Conservation (phyloP, 169 alveolate species). For the Plasmodium fragile region DNA sequence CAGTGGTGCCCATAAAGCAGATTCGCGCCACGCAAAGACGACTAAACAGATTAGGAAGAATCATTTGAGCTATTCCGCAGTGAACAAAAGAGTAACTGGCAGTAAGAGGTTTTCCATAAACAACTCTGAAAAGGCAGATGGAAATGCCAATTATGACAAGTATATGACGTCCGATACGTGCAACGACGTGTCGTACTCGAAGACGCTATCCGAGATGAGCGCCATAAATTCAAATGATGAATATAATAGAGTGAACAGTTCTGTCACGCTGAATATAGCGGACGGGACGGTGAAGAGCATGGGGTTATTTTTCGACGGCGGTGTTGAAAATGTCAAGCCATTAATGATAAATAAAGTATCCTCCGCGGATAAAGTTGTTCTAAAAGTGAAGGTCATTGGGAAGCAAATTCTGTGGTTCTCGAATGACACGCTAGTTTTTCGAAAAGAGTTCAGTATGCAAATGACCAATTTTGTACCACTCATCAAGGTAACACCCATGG, state of each 20-base stretch:
- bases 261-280: constrained; percentile 15
- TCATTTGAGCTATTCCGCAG: neutral
- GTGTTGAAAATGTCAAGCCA: constrained; percentile 14
- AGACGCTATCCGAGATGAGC: constrained; percentile 2
- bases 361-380: neutral
- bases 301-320: constrained; percentile 15
- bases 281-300: constrained; percentile 24
- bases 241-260: neutral
- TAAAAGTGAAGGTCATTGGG: constrained; percentile 61
- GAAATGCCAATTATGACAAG: neutral
- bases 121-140: neutral
- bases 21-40: neutral
- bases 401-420: constrained; percentile 62
- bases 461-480: constrained; percentile 45
- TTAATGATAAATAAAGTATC: constrained; percentile 9
- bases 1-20: neutral
- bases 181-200: neutral
- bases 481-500: constrained; percentile 14
- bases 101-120: neutral
- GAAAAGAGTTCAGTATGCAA: constrained; percentile 22
- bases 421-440: constrained; percentile 21
- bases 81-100: neutral
- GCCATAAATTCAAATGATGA: neutral
- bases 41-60: constrained; percentile 2
- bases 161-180: neutral